phyloP scores from a whole-genome alignment of 225 moss, liverwort and hornwort species.

The Pleurozium schreberi region DNA sequence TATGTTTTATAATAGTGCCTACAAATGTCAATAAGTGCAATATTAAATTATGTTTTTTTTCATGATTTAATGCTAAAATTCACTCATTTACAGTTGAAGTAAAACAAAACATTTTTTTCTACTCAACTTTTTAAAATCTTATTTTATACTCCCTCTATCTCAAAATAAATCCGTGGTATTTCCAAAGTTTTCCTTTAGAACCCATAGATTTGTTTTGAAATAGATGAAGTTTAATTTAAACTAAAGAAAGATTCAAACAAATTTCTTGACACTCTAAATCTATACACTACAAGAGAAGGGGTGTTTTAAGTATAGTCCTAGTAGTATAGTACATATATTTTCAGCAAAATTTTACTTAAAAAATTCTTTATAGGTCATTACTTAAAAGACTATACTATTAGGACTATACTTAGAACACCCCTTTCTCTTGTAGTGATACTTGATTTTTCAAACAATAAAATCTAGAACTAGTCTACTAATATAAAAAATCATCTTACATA shows the following conservation, averaged over 20 bases:
- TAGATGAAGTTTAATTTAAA: background rate
- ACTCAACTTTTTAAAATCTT: background rate
- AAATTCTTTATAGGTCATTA: no score
- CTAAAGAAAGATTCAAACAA: background rate
- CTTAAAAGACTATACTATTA: no score
- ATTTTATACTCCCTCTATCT: no score
- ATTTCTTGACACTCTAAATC: background rate
- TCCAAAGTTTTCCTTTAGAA: rapidly evolving
- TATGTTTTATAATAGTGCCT: rapidly evolving
- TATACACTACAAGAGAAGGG: no score
- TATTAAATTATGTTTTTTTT: background rate
- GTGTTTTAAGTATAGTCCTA: no score
- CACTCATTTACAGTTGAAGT: background rate
- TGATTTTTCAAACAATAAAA: no score
- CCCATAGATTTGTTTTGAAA: rapidly evolving
- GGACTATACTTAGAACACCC: no score
- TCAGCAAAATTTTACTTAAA: no score
- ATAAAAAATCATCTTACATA: background rate
- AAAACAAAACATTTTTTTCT: background rate
- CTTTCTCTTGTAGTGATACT: no score
- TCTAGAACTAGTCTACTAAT: background rate
- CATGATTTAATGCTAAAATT: background rate
- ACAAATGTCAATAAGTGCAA: background rate
- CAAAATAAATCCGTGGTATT: no score
- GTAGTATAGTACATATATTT: no score